Evolutionary conservation across 345 rosid species (phyloP).

Genomic region (Carallia pectinifolia): DNA sequence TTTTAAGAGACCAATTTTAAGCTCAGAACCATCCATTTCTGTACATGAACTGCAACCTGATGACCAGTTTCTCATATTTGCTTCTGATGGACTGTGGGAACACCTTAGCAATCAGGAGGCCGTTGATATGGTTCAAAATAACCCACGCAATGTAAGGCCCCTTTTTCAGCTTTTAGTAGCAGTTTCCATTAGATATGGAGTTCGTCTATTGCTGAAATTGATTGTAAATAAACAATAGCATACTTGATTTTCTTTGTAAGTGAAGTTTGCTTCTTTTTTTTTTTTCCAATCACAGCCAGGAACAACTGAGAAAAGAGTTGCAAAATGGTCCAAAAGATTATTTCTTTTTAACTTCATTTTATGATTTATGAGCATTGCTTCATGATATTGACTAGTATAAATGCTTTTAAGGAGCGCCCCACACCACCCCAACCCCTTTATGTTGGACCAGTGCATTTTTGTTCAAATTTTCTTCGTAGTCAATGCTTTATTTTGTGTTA

Average conservation of each 20-base stretch:
- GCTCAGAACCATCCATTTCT: constrained; percentile 32
- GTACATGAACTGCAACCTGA: constrained; percentile 25
- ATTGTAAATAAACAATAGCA: too few species aligned
- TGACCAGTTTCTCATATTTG: constrained; percentile 33
- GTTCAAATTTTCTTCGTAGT: too few species aligned
- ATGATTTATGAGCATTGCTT: not conserved
- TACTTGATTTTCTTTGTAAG: too few species aligned
- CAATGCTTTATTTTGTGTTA: too few species aligned
- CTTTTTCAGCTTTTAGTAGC: not conserved
- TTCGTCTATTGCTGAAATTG: not conserved
- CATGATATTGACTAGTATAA: not conserved
- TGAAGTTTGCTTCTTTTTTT: not conserved
- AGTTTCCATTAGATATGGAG: not conserved
- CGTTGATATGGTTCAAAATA: constrained; percentile 33
- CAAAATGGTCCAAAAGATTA: too few species aligned
- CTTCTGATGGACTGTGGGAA: constrained; percentile 39
- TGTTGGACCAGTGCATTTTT: too few species aligned
- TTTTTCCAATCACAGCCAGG: not conserved
- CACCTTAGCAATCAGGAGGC: constrained; percentile 36
- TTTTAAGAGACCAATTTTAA: constrained; percentile 32
- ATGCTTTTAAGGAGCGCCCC: too few species aligned
- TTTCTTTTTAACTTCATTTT: too few species aligned
- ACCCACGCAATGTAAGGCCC: constrained; percentile 27
- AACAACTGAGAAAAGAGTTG: not conserved
- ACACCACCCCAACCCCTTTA: not conserved